These are phyloP conservation scores for Dioscorea zingiberensis DNA, from an alignment of 106 monocot species.

Conservation along the genomic window DNA sequence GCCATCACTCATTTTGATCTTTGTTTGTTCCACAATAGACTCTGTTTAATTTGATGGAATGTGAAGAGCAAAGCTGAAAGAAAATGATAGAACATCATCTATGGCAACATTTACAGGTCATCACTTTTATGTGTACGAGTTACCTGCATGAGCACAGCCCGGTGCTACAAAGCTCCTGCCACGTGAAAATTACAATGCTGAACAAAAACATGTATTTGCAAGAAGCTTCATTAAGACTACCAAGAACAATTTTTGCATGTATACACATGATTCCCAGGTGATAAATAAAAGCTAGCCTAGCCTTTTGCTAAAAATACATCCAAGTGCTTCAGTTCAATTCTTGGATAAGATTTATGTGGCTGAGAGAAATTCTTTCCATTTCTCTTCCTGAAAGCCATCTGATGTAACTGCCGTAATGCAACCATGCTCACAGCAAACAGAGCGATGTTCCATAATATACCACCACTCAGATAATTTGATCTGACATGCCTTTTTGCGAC, in stretches of 20 bases:
- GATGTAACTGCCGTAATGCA: constrained; percentile 68
- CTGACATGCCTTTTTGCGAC: constrained; percentile 41
- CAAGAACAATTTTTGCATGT: background rate
- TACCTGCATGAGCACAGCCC: no score
- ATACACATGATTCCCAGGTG: no score
- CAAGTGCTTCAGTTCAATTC: constrained; percentile 23
- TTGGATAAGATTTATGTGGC: constrained; percentile 9
- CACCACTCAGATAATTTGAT: constrained; percentile 27
- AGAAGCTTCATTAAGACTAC: background rate
- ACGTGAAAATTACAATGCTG: no score
- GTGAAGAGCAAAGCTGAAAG: no score
- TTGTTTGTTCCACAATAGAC: no score
- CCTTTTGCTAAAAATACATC: constrained; percentile 76
- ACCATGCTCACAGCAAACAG: constrained; percentile 80
- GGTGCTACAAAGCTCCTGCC: no score
- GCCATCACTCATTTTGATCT: no score
- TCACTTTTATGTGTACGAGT: no score
- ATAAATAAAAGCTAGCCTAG: constrained; percentile 15
- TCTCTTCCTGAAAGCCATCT: constrained; percentile 29
- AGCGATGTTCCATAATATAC: constrained; percentile 67
- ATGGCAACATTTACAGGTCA: no score
- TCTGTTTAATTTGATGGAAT: no score
- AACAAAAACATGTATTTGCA: background rate
- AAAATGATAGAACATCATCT: no score
- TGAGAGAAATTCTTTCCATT: constrained; percentile 5